phyloP scores from a whole-genome alignment of 805 yeast species.

The Cyberlindnera mrakii region DNA sequence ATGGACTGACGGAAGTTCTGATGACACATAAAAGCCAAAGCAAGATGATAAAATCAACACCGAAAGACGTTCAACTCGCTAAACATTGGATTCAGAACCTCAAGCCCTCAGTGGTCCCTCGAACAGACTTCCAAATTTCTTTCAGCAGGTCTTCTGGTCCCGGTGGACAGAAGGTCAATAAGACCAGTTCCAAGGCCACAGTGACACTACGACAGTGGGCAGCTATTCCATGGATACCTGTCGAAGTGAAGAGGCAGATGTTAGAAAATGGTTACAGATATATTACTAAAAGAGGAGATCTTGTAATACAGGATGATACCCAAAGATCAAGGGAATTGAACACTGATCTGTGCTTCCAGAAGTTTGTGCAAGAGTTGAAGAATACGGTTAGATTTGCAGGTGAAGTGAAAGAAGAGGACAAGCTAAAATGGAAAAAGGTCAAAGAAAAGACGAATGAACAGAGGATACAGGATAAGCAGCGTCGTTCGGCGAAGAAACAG shows the following conservation, averaged over 20 bases:
- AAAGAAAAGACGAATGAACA: conserved; percentile 27
- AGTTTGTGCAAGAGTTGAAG: conserved; percentile 48
- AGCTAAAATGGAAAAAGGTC: conserved; percentile 44
- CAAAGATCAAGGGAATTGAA: conserved; percentile 56
- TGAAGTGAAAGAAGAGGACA: conserved; percentile 40
- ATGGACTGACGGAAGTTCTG: too few species aligned
- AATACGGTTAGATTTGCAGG: conserved; percentile 38
- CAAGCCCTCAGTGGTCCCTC: conserved; percentile 34
- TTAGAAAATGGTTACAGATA: conserved; percentile 37
- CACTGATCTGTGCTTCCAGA: conserved; percentile 50
- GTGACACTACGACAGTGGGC: conserved; percentile 44
- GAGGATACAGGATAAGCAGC: conserved; percentile 32
- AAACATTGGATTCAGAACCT: conserved; percentile 37
- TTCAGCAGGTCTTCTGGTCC: conserved; percentile 72
- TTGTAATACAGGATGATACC: conserved; percentile 59
- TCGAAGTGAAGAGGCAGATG: conserved; percentile 38
- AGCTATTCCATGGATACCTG: conserved; percentile 54
- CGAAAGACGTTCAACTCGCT: conserved; percentile 18
- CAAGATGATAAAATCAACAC: not conserved
- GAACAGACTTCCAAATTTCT: conserved; percentile 34
- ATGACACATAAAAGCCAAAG: too few species aligned
- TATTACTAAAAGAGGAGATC: conserved; percentile 40
- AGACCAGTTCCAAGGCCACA: conserved; percentile 60
- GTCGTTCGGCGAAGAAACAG: conserved; percentile 32
- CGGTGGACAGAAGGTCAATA: conserved; percentile 86